Conservation (phyloP, 495 filamentous ascomycete species). For the Aspergillus panamensis region DNA sequence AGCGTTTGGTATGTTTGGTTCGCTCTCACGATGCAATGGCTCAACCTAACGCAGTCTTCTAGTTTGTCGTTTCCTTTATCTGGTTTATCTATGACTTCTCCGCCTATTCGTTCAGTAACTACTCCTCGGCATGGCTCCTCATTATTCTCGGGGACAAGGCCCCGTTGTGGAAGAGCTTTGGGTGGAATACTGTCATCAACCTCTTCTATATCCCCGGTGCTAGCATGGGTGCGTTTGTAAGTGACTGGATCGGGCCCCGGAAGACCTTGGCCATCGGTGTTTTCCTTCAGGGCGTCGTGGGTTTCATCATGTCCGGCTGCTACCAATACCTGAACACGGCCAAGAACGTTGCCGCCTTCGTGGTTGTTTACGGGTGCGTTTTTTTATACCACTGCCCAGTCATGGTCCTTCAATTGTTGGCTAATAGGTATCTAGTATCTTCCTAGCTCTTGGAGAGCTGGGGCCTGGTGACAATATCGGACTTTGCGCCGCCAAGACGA, state of each 20-base stretch:
- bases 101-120: slow-evolving; percentile 75
- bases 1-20: slow-evolving; percentile 33
- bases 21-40: neutral
- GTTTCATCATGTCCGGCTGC: slow-evolving; percentile 80
- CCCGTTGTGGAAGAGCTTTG: slow-evolving; percentile 70
- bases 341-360: slow-evolving; percentile 67
- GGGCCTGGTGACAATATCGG: slow-evolving; percentile 93
- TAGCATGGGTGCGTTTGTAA: slow-evolving; percentile 66
- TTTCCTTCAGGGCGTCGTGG: slow-evolving; percentile 66
- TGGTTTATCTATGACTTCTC: slow-evolving; percentile 95
- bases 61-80: slow-evolving; percentile 69
- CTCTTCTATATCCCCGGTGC: slow-evolving; percentile 84
- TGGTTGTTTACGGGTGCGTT: slow-evolving; percentile 62
- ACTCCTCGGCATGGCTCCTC: slow-evolving; percentile 64
- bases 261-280: slow-evolving; percentile 67
- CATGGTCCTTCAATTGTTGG: neutral
- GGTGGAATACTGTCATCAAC: slow-evolving; percentile 82
- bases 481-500: slow-evolving; percentile 79
- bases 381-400: no score
- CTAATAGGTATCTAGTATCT: slow-evolving; percentile 52
- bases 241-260: slow-evolving; percentile 73
- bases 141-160: slow-evolving; percentile 57
- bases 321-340: slow-evolving; percentile 62
- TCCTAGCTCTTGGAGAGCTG: slow-evolving; percentile 77
- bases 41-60: slow-evolving; percentile 46